These are phyloP conservation scores for Ustilago tritici DNA, from an alignment of 1,284 basidiomycete species.

Conservation along the genomic window DNA sequence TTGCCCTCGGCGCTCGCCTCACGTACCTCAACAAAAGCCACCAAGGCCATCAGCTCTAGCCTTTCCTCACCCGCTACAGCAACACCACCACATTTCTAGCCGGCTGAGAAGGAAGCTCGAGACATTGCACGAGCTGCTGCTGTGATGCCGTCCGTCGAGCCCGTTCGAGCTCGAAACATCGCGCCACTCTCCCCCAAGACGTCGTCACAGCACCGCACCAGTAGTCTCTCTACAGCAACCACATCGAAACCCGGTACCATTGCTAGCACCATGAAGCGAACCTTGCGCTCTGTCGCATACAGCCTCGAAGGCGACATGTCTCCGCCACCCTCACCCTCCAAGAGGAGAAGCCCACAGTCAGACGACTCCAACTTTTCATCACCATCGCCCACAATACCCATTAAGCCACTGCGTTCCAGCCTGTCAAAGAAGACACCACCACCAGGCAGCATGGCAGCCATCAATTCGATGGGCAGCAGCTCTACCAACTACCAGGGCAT, in stretches of 20 bases:
- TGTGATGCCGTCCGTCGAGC: conserved; percentile 50
- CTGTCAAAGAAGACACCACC: conserved; percentile 41
- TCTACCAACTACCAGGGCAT: conserved; percentile 74
- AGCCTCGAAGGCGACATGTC: conserved; percentile 12
- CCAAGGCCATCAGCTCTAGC: neutral
- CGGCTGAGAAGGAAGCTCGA: conserved; percentile 8
- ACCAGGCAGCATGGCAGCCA: conserved; percentile 47
- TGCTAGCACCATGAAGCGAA: conserved; percentile 29
- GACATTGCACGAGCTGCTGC: conserved; percentile 15
- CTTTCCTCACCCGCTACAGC: neutral
- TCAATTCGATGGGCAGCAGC: conserved; percentile 27
- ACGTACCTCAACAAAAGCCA: neutral
- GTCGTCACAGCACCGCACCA: conserved; percentile 5
- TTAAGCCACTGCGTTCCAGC: conserved; percentile 43
- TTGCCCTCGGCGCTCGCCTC: conserved; percentile 14
- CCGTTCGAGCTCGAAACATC: conserved; percentile 33
- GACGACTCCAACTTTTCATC: conserved; percentile 35
- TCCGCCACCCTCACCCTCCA: conserved; percentile 31
- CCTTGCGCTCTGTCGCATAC: conserved; percentile 18
- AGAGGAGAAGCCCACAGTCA: conserved; percentile 36
- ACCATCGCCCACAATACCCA: conserved; percentile 32
- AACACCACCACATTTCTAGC: neutral
- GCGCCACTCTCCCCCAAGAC: conserved; percentile 25
- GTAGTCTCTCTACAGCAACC: neutral
- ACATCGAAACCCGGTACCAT: neutral